Conservation (phyloP, 805 yeast genomes). For the Starmera pachycereana region DNA sequence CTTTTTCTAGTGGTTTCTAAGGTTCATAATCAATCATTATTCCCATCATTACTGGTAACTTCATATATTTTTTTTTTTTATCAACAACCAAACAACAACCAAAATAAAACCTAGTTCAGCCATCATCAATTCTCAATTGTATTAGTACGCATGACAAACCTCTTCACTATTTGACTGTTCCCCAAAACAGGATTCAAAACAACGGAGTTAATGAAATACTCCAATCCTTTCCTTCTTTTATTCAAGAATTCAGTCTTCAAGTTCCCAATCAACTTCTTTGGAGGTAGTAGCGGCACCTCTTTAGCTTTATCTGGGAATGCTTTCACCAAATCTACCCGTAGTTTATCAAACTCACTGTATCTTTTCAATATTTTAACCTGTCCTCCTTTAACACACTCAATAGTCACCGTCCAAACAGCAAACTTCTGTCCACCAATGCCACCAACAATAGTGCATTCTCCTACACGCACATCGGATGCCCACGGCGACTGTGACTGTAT, state of each 20-base stretch:
- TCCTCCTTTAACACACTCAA: conserved; percentile 24
- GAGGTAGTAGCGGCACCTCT: conserved; percentile 37
- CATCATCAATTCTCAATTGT: too few species aligned
- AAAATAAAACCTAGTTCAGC: too few species aligned
- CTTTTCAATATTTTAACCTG: conserved; percentile 41
- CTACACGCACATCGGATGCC: conserved; percentile 29
- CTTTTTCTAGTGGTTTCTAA: too few species aligned
- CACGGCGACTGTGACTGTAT: conserved; percentile 15
- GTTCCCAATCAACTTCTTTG: conserved; percentile 24
- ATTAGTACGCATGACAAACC: conserved; percentile 14
- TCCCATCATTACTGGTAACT: too few species aligned
- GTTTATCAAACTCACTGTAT: conserved; percentile 49
- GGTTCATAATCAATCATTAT: too few species aligned
- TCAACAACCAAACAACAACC: too few species aligned
- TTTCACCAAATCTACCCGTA: conserved; percentile 29
- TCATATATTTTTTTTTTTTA: too few species aligned
- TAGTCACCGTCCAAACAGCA: conserved; percentile 30
- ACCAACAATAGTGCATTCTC: conserved; percentile 27
- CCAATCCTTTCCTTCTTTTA: conserved; percentile 30
- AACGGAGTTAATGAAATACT: conserved; percentile 33
- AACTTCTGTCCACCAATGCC: conserved; percentile 29
- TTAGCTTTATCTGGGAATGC: conserved; percentile 25
- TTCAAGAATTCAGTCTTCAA: conserved; percentile 23
- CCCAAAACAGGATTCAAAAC: conserved; percentile 32
- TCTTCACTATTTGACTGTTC: conserved; percentile 20